phyloP scores from a whole-genome alignment of 2,329 filamentous ascomycete species.

The Metarhizium album region DNA sequence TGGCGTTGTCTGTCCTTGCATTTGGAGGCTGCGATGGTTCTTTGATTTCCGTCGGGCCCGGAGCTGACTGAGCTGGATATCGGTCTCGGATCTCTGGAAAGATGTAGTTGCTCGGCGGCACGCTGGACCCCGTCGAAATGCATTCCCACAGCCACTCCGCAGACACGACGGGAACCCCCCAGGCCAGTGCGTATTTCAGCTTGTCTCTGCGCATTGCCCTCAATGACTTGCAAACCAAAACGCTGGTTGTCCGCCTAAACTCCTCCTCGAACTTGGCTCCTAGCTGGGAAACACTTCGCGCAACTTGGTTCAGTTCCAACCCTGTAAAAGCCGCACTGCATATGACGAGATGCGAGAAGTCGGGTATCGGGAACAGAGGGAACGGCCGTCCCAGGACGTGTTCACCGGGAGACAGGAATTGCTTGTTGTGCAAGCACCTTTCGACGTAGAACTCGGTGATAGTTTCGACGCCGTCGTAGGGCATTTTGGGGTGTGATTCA shows the following conservation, averaged over 20 bases:
- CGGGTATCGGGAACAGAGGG: conserved; percentile 54
- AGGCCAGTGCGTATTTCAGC: conserved; percentile 61
- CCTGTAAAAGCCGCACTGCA: conserved; percentile 76
- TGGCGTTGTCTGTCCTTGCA: neutral
- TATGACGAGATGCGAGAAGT: conserved; percentile 59
- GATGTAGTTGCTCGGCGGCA: conserved; percentile 35
- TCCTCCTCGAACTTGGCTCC: conserved; percentile 75
- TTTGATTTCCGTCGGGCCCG: conserved; percentile 8
- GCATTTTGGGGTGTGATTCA: conserved; percentile 29
- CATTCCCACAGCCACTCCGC: conserved; percentile 80
- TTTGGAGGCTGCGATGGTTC: neutral
- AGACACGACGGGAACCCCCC: conserved; percentile 70
- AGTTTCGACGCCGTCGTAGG: conserved; percentile 30
- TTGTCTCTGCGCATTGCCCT: conserved; percentile 59
- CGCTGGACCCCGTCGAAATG: conserved; percentile 44
- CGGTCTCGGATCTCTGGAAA: conserved; percentile 34
- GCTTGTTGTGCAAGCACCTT: conserved; percentile 69
- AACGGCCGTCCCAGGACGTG: conserved; percentile 73
- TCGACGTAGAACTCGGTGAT: conserved; percentile 95
- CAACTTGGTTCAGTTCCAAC: conserved; percentile 76
- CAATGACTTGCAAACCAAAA: conserved; percentile 62
- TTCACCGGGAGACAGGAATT: conserved; percentile 54
- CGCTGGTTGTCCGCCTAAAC: conserved; percentile 58
- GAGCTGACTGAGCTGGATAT: conserved; percentile 8
- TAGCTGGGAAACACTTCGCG: conserved; percentile 63